Evolutionary conservation across 352 stramenopile genomes (phyloP).

Genomic region (Phytophthora crassamura): DNA sequence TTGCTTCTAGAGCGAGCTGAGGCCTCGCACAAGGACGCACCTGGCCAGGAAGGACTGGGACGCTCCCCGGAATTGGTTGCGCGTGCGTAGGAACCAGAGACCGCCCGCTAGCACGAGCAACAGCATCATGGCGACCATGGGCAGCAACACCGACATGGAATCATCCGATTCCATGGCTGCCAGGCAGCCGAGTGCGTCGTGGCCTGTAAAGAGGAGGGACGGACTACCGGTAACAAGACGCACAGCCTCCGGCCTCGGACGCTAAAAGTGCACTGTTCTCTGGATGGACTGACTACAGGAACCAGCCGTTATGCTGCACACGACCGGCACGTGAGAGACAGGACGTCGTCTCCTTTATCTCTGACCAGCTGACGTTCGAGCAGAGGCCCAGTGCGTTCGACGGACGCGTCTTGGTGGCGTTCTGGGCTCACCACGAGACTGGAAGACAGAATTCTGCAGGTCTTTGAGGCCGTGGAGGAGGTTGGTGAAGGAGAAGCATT

Average conservation of each 20-base stretch:
- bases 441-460: neutral
- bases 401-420: conserved; percentile 6
- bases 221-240: neutral
- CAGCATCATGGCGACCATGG: conserved; percentile 71
- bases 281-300: neutral
- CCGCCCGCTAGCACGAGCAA: conserved; percentile 70
- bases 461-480: conserved; percentile 1
- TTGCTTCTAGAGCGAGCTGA: neutral
- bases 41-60: conserved; percentile 56
- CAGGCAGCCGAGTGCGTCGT: too few species aligned
- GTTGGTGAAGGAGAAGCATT: neutral
- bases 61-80: conserved; percentile 36
- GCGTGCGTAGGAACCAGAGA: conserved; percentile 72
- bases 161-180: conserved; percentile 33
- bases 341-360: conserved; percentile 18
- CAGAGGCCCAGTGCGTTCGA: conserved; percentile 1
- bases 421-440: conserved; percentile 11
- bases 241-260: neutral
- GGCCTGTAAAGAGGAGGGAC: too few species aligned
- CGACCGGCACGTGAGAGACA: conserved; percentile 9
- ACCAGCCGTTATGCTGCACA: conserved; percentile 23
- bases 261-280: conserved; percentile 21
- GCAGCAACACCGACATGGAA: conserved; percentile 74
- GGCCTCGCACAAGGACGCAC: conserved; percentile 28
- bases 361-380: conserved; percentile 12